Evolutionary conservation across 805 yeast genomes (phyloP).

Genomic region (Wickerhamomyces strasburgensis): DNA sequence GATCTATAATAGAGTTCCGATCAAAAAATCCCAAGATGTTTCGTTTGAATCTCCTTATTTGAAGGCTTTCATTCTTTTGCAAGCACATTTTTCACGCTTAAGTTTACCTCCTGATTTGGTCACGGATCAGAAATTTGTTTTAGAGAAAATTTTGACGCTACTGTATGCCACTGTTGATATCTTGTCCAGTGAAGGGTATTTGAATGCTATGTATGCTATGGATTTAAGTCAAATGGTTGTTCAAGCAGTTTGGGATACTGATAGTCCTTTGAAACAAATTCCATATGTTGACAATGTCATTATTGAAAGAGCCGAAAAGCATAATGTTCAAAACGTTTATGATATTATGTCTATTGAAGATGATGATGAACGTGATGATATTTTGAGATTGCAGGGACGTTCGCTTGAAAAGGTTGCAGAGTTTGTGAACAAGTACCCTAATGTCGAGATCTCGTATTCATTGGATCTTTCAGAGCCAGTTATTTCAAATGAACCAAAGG

Average conservation of each 20-base stretch:
- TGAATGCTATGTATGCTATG: constrained; percentile 78
- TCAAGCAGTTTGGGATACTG: constrained; percentile 83
- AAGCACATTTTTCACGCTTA: constrained; percentile 74
- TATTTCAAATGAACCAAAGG: constrained; percentile 43
- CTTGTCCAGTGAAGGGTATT: constrained; percentile 71
- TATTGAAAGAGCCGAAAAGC: constrained; percentile 47
- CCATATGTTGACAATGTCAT: constrained; percentile 59
- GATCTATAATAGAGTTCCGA: constrained; percentile 58
- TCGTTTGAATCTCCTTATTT: constrained; percentile 46
- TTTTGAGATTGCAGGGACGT: constrained; percentile 49
- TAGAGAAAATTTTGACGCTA: constrained; percentile 45
- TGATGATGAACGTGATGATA: constrained; percentile 59
- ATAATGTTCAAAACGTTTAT: constrained; percentile 63
- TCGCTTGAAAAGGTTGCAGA: constrained; percentile 67
- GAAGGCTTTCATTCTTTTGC: constrained; percentile 71
- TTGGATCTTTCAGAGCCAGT: constrained; percentile 38
- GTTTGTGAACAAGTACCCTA: constrained; percentile 88
- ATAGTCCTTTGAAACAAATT: constrained; percentile 72
- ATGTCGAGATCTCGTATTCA: constrained; percentile 62
- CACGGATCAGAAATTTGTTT: constrained; percentile 49
- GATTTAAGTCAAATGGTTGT: constrained; percentile 84
- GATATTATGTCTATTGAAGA: constrained; percentile 78
- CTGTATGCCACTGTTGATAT: constrained; percentile 69
- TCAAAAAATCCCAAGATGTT: constrained; percentile 39
- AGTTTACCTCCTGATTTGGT: constrained; percentile 56